phyloP scores from a whole-genome alignment of 116 monocot species.

The Papilionanthe hybrid region DNA sequence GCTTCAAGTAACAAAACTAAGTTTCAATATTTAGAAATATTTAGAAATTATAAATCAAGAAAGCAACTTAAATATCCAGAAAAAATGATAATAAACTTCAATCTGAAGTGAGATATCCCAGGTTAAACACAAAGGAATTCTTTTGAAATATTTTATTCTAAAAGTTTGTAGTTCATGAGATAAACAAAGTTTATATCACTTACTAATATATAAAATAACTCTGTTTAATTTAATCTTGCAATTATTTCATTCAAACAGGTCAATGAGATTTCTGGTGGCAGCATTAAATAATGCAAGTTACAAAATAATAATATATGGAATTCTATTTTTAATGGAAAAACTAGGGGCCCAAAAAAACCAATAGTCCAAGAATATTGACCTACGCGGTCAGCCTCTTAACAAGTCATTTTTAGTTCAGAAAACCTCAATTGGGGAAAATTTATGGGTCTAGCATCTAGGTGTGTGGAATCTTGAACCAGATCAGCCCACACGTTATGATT shows the following conservation, averaged over 20 bases:
- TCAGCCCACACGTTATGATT: not conserved
- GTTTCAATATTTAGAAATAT: slow-evolving; percentile 1
- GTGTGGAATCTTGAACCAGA: not conserved
- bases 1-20: slow-evolving; percentile 32
- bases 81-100: not conserved
- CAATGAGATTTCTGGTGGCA: not conserved
- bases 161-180: not conserved
- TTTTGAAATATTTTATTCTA: not conserved
- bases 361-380: not conserved
- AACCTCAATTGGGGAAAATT: not conserved
- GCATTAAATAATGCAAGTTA: not conserved
- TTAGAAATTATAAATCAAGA: not conserved
- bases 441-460: not conserved
- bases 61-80: not conserved
- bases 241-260: not conserved
- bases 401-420: not conserved
- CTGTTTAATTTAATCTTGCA: not conserved
- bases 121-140: not conserved
- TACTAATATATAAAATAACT: not conserved
- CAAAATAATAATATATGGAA: not conserved
- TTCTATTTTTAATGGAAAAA: not conserved
- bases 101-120: not conserved
- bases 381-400: not conserved
- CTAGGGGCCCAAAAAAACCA: not conserved
- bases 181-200: not conserved